Conservation (phyloP, 257 asterid species). For the Solanum etuberosum region DNA sequence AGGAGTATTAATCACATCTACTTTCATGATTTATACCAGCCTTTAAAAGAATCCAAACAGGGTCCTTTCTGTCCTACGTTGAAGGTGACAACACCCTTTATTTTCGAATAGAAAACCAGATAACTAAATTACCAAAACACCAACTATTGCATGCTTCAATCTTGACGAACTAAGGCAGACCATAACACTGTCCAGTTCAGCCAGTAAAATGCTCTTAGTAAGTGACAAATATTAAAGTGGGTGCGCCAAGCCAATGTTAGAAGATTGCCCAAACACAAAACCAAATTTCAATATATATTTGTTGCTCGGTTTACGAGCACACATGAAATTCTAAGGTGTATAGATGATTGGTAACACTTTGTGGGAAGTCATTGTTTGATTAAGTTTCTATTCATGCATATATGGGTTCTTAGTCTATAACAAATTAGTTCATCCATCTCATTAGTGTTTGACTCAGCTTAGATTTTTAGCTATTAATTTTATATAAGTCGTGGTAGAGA, state of each 20-base stretch:
- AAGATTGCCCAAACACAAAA: background rate
- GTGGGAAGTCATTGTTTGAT: background rate
- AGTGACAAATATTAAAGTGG: background rate
- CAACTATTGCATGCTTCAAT: background rate
- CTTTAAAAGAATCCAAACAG: background rate
- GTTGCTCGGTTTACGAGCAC: background rate
- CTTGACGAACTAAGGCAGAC: background rate
- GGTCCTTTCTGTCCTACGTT: background rate
- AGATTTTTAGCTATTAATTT: background rate
- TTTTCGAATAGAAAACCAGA: background rate
- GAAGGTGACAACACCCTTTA: background rate
- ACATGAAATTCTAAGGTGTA: background rate
- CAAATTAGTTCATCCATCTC: background rate
- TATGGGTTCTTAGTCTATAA: background rate
- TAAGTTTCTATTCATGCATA: background rate
- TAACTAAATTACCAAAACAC: background rate
- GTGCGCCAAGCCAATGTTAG: background rate
- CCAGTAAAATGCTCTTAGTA: background rate
- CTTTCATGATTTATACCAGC: background rate
- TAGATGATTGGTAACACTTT: background rate
- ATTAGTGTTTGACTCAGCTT: background rate
- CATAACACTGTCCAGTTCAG: background rate
- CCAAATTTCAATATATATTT: background rate
- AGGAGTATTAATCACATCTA: background rate
- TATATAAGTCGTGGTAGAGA: background rate